Base-by-base conservation (phyloP, 1,284 basidiomycete species). In the Malassezia globosa region DNA sequence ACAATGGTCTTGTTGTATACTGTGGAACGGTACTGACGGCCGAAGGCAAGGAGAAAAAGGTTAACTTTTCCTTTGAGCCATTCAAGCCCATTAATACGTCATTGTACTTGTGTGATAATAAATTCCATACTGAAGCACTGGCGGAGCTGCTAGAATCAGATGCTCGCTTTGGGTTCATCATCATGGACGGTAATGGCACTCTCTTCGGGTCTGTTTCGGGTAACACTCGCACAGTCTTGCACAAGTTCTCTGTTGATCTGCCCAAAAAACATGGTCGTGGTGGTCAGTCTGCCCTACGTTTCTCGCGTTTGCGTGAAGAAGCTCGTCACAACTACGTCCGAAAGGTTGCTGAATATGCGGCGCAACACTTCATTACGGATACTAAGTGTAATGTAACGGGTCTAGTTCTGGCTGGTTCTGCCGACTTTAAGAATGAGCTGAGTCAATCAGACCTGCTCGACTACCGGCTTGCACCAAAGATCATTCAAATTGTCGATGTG, bases 191-290 rank as follows among this genome's bases (percentile, higher is more conserved):
- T 76, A 92, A 90, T 73, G 89, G 89, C 29, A 85, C 87, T 18
- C 82, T 99, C 37, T 97, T 96, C 63, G 94, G 94, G 58, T 88
- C 86, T 3, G 81, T 99, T 39, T 82, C 89, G 0, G 94, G 94
- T 46, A 99, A 97, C 76, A 95, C 94, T 18, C 86, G 94, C 61
- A 90, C 95, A 58, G 81, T 99, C 45, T 79, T 95, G 50, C 89
- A 97, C 77, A 99, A 97, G 74, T 94, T 99, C 76, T 89, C 85
- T 29, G 94, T 99, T 72, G 94, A 97, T 75, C 79, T 99, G 18
- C 94, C 94, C 42, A 99, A 97, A 78, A 99, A 99, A 79, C 94
- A 97, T 75, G 89, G 89, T 63, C 92, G 94, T 80, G 94, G 94
- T 83, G 94, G 94, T 76, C 94, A 99, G 75, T 99, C 94, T 54